These are phyloP conservation scores for Leccinum rimulosum DNA, from an alignment of 768 basidiomycete genomes.

Conservation along the genomic window DNA sequence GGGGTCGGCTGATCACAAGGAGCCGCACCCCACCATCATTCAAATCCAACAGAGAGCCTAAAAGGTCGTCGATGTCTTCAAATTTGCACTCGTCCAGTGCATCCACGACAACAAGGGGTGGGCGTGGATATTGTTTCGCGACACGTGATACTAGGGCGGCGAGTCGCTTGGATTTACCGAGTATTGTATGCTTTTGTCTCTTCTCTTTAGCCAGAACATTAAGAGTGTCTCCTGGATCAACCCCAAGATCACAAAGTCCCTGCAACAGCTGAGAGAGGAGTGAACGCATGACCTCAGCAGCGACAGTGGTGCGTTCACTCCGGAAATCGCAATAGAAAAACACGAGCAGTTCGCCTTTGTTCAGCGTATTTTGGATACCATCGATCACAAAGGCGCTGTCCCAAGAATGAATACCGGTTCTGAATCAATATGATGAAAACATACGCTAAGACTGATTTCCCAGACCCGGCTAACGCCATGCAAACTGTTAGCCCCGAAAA, in stretches of 20 bases:
- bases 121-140: not conserved
- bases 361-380: not conserved
- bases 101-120: conserved; percentile 10
- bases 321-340: not conserved
- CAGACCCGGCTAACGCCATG: not conserved
- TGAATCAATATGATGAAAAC: not conserved
- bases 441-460: not conserved
- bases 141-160: not conserved
- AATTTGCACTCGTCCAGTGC: conserved; percentile 17
- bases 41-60: not conserved
- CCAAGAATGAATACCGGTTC: not conserved
- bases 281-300: not conserved
- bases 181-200: not conserved
- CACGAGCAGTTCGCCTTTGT: not conserved
- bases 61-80: conserved; percentile 1
- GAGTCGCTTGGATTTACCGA: not conserved
- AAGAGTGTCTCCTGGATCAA: not conserved
- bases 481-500: not conserved
- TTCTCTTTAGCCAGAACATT: not conserved
- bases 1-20: conserved; percentile 3
- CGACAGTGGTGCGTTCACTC: not conserved
- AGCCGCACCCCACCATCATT: not conserved
- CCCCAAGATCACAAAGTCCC: not conserved
- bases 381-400: not conserved
- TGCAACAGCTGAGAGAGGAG: not conserved